These are phyloP conservation scores for Phytopythium delawarense DNA, from an alignment of 352 stramenopile species.

Conservation along the genomic window DNA sequence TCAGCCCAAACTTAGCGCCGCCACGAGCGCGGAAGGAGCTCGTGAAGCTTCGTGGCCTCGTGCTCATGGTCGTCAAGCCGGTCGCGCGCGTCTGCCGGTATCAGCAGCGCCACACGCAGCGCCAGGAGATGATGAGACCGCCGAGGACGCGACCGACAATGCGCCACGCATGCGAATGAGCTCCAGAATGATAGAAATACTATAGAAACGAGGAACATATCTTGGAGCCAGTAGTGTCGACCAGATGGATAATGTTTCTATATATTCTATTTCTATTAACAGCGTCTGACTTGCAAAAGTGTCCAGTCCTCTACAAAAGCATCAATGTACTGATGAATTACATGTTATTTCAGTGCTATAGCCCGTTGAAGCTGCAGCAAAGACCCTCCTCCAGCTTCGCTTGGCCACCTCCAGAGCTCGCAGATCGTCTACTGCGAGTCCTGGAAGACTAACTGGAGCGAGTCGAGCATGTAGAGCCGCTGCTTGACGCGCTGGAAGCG, in stretches of 20 bases:
- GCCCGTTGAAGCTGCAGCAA: no score
- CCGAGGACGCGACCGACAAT: no score
- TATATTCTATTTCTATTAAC: neutral
- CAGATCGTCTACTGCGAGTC: slow-evolving; percentile 8
- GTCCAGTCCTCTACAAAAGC: neutral
- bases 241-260: neutral
- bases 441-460: slow-evolving; percentile 23
- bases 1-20: neutral
- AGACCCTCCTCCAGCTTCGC: no score
- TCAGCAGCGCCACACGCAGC: no score
- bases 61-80: neutral
- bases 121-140: no score
- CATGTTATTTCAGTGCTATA: no score
- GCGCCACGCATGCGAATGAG: neutral
- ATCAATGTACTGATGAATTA: no score
- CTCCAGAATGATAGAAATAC: neutral
- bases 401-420: no score
- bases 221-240: neutral
- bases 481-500: slow-evolving; percentile 29
- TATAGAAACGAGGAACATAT: neutral
- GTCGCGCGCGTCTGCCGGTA: neutral
- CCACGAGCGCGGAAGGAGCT: neutral
- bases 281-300: neutral
- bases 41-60: neutral
- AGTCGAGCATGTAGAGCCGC: slow-evolving; percentile 31